Base-by-base conservation (phyloP, 495 filamentous ascomycete genomes). In the Penicillium parvum region DNA sequence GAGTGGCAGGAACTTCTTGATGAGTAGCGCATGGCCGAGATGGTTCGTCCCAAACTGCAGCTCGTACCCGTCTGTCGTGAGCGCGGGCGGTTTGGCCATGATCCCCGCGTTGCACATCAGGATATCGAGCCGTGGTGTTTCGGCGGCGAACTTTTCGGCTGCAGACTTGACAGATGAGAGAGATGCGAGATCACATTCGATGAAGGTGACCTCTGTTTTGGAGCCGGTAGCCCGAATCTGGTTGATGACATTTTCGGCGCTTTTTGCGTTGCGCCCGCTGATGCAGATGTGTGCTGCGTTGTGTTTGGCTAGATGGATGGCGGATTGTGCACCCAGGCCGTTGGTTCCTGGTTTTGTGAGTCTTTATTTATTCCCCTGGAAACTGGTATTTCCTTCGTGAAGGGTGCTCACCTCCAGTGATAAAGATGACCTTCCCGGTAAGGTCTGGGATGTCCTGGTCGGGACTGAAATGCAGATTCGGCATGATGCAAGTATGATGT, bases 31-130 rank as follows among this genome's bases (percentile, higher is more conserved):
- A 45, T 85, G 82, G 5, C 76, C 79, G 30, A 88, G 61, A 53
- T 87, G 77, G 52, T 88, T 90, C 3, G 76, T 79, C 6, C 76
- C 82, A 38, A 86, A 80, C 44, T 85, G 80, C 9, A 78, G 58
- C 52, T 89, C 84, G 59, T 79, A 85, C 15, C 82, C 81, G 36
- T 88, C 81, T 1, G 52, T 43, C 0, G 81, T 81, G 3, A 66
- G 45, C 0, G 49, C 59, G 4, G 54, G 65, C 0, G 74, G 66
- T 1, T 63, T 27, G 0, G 71, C 76, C 77, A 86, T 83, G 45
- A 87, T 74, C 3, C 82, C 83, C 4, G 84, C 83, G 46, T 85
- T 89, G 65, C 77, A 77, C 30, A 87, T 69, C 0, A 88, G 64
- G 17, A 82, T 60, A 46, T 86, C 76, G 12, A 83, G 53, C 1